Evolutionary conservation across 2,329 filamentous ascomycete species (phyloP).

Genomic region (Diaporthe humulicola): DNA sequence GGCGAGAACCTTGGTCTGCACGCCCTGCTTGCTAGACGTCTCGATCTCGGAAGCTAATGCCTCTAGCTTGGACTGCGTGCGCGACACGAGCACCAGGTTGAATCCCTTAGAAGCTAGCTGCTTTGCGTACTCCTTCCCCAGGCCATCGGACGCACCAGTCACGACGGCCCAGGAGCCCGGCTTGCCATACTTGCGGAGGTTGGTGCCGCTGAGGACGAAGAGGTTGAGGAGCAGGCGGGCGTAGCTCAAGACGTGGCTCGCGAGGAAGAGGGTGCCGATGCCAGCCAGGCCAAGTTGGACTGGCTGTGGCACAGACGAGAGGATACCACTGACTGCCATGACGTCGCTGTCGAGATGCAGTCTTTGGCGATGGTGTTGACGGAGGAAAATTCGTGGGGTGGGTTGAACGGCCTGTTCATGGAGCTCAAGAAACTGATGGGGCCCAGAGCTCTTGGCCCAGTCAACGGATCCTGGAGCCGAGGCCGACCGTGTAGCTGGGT

Average conservation of each 20-base stretch:
- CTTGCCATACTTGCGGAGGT: slow-evolving; percentile 90
- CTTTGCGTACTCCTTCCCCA: slow-evolving; percentile 95
- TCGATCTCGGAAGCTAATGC: slow-evolving; percentile 82
- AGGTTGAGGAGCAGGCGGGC: slow-evolving; percentile 74
- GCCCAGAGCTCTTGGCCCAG: background rate
- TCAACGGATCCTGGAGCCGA: slow-evolving; percentile 13
- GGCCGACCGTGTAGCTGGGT: background rate
- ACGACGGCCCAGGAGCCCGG: slow-evolving; percentile 95
- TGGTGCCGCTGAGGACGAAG: slow-evolving; percentile 76
- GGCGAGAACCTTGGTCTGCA: slow-evolving; percentile 82
- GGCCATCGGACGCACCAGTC: slow-evolving; percentile 94
- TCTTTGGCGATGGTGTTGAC: slow-evolving; percentile 3
- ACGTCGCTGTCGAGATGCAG: slow-evolving; percentile 3
- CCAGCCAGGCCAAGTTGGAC: slow-evolving; percentile 62
- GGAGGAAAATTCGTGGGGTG: background rate
- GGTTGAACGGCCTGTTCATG: background rate
- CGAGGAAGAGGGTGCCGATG: slow-evolving; percentile 71
- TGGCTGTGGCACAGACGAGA: slow-evolving; percentile 58
- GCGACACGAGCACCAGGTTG: slow-evolving; percentile 94
- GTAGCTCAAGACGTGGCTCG: slow-evolving; percentile 69
- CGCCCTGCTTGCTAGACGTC: slow-evolving; percentile 49
- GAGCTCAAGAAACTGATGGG: slow-evolving; percentile 17
- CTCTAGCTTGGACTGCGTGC: slow-evolving; percentile 92
- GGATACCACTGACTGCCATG: slow-evolving; percentile 46
- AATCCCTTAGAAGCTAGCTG: slow-evolving; percentile 93